Evolutionary conservation across 768 basidiomycete genomes (phyloP), one percentile per base, ranked within the genome.

Genomic region (Tricholoma matsutake): DNA sequence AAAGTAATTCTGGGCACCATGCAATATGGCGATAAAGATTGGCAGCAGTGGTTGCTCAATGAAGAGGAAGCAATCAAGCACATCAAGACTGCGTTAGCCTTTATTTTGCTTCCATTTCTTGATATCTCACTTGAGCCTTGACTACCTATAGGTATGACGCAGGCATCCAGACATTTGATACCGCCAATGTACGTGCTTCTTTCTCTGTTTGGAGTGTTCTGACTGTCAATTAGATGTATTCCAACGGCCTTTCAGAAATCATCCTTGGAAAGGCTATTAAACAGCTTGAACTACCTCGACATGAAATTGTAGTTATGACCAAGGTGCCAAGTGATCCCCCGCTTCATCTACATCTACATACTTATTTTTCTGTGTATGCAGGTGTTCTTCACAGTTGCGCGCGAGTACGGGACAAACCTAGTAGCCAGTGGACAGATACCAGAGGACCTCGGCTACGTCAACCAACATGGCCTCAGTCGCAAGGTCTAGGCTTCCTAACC

Each of bases 271-370:
- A 88, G 64, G 88, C 85, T 3, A 85, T 93, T 74, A 88, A 87
- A 66, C 67, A 84, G 62, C 79, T 83, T 63, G 70, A 85, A 22
- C 76, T 89, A 11, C 88, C 89, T n/a, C 83, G 91, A 1, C 86
- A 88, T 14, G 83, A 87, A 63, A 84, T 92, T 47, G 89, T 93
- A n/a, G 82, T 92, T 14, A 81, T 92, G 78, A 91, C 91, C 58
- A 92, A 93, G 75, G 84, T 83, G 58, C 34, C n/a, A 10, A 43
- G 47, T 18, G 6, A n/a, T n/a, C n/a, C n/a, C n/a, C n/a, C 32
- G n/a, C n/a, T 16, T 11, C 14, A n/a, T 20, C 9, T 13, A 14
- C 31, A 20, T 54, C 10, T 22, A 4, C n/a, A 18, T 7, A n/a
- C 3, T 43, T 9, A 43, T 53, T 22, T 41, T 11, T 64, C 70